Evolutionary conservation across 352 stramenopile species (phyloP), one percentile per base, ranked within the genome.

Genomic region (Phytophthora lateralis): DNA sequence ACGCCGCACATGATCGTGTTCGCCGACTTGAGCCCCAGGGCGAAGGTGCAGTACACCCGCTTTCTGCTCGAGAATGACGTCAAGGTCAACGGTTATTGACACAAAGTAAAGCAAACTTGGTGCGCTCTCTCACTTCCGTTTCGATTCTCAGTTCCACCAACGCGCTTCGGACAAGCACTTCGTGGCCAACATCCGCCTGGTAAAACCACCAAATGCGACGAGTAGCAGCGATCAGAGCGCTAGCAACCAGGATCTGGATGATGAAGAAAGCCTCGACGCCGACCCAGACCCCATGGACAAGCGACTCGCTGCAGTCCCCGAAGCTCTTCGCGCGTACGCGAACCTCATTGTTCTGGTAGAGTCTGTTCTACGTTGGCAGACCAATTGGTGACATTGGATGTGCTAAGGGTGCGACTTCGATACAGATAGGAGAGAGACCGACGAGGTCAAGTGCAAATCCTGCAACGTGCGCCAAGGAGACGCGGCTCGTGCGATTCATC

Each of bases 1-100:
- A 60, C 42, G 46, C 53, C 52, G 56, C 73, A 86, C 26, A 71
- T 90, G 12, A 72, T 93, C 18, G 71, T 91, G 17, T 90, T 89
- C 55, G 63, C 67, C 6, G 83, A 93, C 54, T 65, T 93, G 21
- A 91, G 65, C 18, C 83, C 83, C 0, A 59, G 69, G 15, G 73
- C 75, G 17, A 78, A 77, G 55, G 75, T 81, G 30, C 72, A 82
- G 17, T 93, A 93, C 71, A 85, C 83, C 12, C 78, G 75, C 14
- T 90, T 93, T 21, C 63, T 93, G 32, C 59, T 93, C 1, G 79
- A 89, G 32, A 71, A 88, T 53, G 58, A 89, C 24, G 69, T 90
- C 10, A 72, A 88, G 69, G 83, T 89, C 35, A 18, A 46, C 12
- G 10, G 3, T 24, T 3, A 51, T 15, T 18, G 12, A 4, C 20